Evolutionary conservation across 441 rosid genomes (phyloP).

Genomic region (Brassica hybrid): DNA sequence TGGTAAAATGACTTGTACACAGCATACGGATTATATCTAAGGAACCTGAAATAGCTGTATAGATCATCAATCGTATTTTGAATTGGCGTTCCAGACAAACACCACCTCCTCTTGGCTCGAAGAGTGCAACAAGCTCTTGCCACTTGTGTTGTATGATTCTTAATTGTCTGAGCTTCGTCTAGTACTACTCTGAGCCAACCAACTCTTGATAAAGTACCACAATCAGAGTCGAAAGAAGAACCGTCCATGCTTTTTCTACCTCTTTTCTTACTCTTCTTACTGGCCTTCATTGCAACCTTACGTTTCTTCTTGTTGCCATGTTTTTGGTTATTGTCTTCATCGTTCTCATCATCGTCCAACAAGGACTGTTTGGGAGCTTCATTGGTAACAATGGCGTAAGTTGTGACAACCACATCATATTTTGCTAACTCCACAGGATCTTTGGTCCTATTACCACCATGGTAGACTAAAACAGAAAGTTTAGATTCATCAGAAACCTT

Average conservation of each 20-base stretch:
- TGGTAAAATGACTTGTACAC: slow-evolving; percentile 65
- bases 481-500: slow-evolving; percentile 78
- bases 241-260: slow-evolving; percentile 61
- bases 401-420: slow-evolving; percentile 90
- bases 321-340: slow-evolving; percentile 62
- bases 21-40: slow-evolving; percentile 86
- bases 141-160: slow-evolving; percentile 94
- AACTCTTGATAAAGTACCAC: slow-evolving; percentile 81
- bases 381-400: slow-evolving; percentile 82
- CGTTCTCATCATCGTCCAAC: slow-evolving; percentile 62
- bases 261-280: slow-evolving; percentile 73
- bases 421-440: slow-evolving; percentile 82
- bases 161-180: slow-evolving; percentile 98
- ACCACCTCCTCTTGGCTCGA: slow-evolving; percentile 96
- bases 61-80: slow-evolving; percentile 92
- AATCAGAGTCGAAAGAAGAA: slow-evolving; percentile 59
- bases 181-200: slow-evolving; percentile 87
- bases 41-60: slow-evolving; percentile 95
- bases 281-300: slow-evolving; percentile 48
- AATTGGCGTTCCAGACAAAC: slow-evolving; percentile 98
- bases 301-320: slow-evolving; percentile 58
- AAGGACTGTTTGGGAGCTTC: slow-evolving; percentile 88
- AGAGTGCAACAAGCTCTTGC: slow-evolving; percentile 95
- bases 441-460: slow-evolving; percentile 91
- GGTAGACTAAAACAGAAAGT: slow-evolving; percentile 75